Conservation (phyloP, 768 basidiomycete genomes). For the Lyophyllum shimeji region DNA sequence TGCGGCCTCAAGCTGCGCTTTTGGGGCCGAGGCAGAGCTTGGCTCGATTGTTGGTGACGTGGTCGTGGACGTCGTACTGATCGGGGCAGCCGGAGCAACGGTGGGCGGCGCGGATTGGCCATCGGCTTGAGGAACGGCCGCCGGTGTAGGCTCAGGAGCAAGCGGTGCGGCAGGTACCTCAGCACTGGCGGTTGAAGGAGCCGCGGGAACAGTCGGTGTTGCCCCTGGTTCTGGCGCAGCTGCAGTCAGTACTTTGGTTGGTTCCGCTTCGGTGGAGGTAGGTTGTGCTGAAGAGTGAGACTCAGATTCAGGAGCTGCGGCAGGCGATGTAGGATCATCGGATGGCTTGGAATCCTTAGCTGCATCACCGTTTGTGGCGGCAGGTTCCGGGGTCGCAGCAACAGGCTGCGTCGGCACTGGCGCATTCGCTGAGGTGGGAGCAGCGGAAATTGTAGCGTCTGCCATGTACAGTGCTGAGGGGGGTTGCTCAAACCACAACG, state of each 20-base stretch:
- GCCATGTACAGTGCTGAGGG: background rate
- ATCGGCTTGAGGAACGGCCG: background rate
- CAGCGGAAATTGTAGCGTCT: conserved; percentile 7
- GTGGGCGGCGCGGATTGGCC: background rate
- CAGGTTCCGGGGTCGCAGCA: background rate
- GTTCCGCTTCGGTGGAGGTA: background rate
- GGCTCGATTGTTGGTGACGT: conserved; percentile 5
- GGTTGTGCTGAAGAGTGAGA: background rate
- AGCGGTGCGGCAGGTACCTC: background rate
- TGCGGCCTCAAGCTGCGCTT: conserved; percentile 9
- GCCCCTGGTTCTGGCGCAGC: conserved; percentile 16
- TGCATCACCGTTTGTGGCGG: background rate
- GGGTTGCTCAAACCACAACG: background rate
- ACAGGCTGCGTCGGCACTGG: conserved; percentile 1
- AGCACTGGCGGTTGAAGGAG: conserved; percentile 9
- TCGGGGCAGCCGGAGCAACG: conserved; percentile 6
- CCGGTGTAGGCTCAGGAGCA: conserved; percentile 2
- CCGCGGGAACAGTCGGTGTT: conserved; percentile 11
- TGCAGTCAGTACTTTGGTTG: conserved; percentile 14
- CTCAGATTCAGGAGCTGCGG: background rate
- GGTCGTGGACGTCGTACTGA: background rate
- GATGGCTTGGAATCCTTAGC: background rate
- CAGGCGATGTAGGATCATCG: background rate
- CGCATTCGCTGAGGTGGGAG: conserved; percentile 14
- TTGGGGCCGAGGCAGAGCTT: conserved; percentile 5